Conservation (phyloP, 306 rosid species). For the Oxytropis ochrocephala region DNA sequence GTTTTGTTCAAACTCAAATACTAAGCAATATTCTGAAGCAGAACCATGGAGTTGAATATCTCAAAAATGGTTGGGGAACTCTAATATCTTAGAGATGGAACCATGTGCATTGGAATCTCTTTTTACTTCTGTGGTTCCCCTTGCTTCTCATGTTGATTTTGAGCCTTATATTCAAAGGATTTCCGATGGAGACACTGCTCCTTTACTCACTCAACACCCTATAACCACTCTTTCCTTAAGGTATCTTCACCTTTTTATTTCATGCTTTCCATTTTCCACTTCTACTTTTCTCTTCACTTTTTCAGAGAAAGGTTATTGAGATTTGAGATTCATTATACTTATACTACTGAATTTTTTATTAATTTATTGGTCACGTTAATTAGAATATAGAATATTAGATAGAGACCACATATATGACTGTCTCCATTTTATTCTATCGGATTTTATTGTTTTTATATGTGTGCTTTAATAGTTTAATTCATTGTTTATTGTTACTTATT, state of each 20-base stretch:
- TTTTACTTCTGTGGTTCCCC: slow-evolving; percentile 72
- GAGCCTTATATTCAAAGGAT: slow-evolving; percentile 77
- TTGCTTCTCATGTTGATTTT: slow-evolving; percentile 68
- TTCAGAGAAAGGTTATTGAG: not conserved
- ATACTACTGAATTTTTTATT: not conserved
- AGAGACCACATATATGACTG: not conserved
- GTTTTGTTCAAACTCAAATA: slow-evolving; percentile 50
- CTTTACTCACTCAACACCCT: slow-evolving; percentile 71
- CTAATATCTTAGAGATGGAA: slow-evolving; percentile 49
- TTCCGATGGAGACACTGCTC: slow-evolving; percentile 64
- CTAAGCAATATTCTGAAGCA: slow-evolving; percentile 62
- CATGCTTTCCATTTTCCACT: not conserved
- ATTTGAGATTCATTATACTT: not conserved
- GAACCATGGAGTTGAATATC: slow-evolving; percentile 64
- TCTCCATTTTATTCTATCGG: not conserved
- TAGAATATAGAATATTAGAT: slow-evolving; percentile 15
- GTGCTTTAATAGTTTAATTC: not conserved
- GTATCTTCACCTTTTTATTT: slow-evolving; percentile 23
- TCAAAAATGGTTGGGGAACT: slow-evolving; percentile 58
- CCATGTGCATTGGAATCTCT: slow-evolving; percentile 62
- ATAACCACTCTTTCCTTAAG: slow-evolving; percentile 78
- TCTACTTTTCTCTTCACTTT: not conserved
- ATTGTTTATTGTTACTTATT: not conserved
- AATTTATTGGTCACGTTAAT: slow-evolving; percentile 10
- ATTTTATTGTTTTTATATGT: not conserved